phyloP scores from a whole-genome alignment of 345 rosid species.

The Erysimum cheiranthoides region DNA sequence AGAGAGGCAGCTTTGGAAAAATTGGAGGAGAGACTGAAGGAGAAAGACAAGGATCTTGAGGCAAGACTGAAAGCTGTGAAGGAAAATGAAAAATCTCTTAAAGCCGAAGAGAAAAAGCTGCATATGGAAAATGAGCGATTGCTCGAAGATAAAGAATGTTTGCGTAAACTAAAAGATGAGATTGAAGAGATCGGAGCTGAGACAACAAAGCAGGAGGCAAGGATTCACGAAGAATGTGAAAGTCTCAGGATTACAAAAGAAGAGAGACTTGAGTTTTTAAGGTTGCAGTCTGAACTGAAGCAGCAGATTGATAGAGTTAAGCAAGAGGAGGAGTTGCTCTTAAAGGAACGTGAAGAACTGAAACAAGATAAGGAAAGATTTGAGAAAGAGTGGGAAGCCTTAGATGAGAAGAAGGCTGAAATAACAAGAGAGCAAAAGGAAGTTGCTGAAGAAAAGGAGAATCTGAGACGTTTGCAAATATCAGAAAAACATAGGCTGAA shows the following conservation, averaged over 20 bases:
- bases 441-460: conserved; percentile 58
- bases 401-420: conserved; percentile 73
- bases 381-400: conserved; percentile 78
- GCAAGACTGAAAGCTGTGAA: conserved; percentile 58
- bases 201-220: conserved; percentile 61
- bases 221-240: conserved; percentile 62
- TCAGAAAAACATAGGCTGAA: conserved; percentile 60
- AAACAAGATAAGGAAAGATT: conserved; percentile 70
- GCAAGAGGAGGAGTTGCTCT: conserved; percentile 61
- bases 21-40: conserved; percentile 64
- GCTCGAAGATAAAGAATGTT: conserved; percentile 57
- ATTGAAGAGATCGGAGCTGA: conserved; percentile 67
- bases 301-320: conserved; percentile 64
- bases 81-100: conserved; percentile 63
- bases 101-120: conserved; percentile 65
- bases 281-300: conserved; percentile 67
- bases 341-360: conserved; percentile 70
- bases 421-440: conserved; percentile 51
- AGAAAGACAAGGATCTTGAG: conserved; percentile 77
- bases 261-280: conserved; percentile 72
- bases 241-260: conserved; percentile 58
- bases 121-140: conserved; percentile 61
- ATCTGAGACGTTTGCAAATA: conserved; percentile 49
- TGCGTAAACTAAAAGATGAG: conserved; percentile 63
- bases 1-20: conserved; percentile 60